Conservation (phyloP, 768 basidiomycete species). For the Krasilnikovozyma curviuscula region DNA sequence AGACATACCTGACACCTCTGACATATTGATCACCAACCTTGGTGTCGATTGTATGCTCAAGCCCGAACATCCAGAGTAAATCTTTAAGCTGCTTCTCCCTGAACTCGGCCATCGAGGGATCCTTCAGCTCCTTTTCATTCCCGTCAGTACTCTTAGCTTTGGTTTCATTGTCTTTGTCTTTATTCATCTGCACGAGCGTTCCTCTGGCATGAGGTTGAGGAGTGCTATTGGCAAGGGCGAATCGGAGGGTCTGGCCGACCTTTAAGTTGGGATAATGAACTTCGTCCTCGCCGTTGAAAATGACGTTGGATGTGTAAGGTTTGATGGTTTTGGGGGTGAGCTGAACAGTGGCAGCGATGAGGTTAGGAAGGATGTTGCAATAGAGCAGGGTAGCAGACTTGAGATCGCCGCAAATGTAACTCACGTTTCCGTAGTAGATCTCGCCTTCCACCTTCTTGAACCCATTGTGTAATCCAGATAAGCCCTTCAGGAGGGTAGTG, state of each 20-base stretch:
- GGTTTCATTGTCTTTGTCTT: too few species aligned
- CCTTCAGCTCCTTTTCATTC: background rate
- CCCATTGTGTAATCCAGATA: background rate
- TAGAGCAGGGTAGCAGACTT: too few species aligned
- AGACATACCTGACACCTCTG: constrained; percentile 44
- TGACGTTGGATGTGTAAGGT: constrained; percentile 3
- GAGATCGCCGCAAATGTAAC: too few species aligned
- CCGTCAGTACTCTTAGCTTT: too few species aligned
- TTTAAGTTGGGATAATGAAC: constrained; percentile 5
- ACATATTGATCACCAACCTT: constrained; percentile 11
- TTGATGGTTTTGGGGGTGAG: constrained; percentile 1
- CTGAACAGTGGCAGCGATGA: too few species aligned
- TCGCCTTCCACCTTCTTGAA: constrained; percentile 4
- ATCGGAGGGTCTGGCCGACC: constrained; percentile 8
- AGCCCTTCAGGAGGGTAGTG: background rate
- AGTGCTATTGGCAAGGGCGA: background rate
- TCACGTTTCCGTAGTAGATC: background rate
- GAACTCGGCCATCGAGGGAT: background rate
- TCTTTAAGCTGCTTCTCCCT: background rate
- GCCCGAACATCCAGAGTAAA: constrained; percentile 13
- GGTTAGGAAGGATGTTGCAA: too few species aligned
- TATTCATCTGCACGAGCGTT: too few species aligned
- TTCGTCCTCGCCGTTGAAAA: constrained; percentile 14
- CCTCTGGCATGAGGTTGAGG: background rate
- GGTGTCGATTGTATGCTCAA: constrained; percentile 15